These are phyloP conservation scores for Ambrosia hybrid DNA, from an alignment of 140 eudicot species.

Conservation along the genomic window DNA sequence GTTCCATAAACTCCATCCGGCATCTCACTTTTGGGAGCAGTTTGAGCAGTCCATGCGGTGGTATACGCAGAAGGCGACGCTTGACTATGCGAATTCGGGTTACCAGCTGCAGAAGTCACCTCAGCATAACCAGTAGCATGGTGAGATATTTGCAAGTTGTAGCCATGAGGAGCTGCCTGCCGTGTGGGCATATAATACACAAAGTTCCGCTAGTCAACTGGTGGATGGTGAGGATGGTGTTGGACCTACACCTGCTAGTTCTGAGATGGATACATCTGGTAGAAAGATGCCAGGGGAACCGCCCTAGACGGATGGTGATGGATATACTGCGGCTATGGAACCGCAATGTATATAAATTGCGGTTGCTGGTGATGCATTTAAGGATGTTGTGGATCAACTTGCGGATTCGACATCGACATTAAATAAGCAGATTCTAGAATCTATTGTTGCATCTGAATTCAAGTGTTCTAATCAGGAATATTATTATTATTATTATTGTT, in stretches of 20 bases:
- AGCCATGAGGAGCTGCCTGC: conserved; percentile 56
- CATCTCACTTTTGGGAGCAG: conserved; percentile 55
- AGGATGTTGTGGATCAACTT: conserved; percentile 53
- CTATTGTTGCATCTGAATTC: conserved; percentile 63
- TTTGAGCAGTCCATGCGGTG: conserved; percentile 39
- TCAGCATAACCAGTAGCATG: conserved; percentile 39
- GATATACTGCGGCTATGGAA: conserved; percentile 54
- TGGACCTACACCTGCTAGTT: conserved; percentile 39
- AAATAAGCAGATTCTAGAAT: conserved; percentile 57
- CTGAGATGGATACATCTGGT: conserved; percentile 77
- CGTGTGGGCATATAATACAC: conserved; percentile 71
- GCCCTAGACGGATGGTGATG: conserved; percentile 70
- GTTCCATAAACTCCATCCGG: conserved; percentile 57
- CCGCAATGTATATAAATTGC: conserved; percentile 60
- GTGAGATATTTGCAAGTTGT: conserved; percentile 52
- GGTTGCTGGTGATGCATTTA: conserved; percentile 65
- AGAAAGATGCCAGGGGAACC: conserved; percentile 63
- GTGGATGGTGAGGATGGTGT: conserved; percentile 53
- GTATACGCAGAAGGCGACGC: conserved; percentile 47
- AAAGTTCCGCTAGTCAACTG: conserved; percentile 58
- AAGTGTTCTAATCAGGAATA: conserved; percentile 48
- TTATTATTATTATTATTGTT: too few species aligned
- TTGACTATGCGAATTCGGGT: conserved; percentile 51
- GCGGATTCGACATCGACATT: conserved; percentile 39
- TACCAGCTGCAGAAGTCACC: conserved; percentile 36